These are phyloP conservation scores for Xerocomus nothofagi DNA, from an alignment of 1,284 basidiomycete genomes.

Conservation along the genomic window DNA sequence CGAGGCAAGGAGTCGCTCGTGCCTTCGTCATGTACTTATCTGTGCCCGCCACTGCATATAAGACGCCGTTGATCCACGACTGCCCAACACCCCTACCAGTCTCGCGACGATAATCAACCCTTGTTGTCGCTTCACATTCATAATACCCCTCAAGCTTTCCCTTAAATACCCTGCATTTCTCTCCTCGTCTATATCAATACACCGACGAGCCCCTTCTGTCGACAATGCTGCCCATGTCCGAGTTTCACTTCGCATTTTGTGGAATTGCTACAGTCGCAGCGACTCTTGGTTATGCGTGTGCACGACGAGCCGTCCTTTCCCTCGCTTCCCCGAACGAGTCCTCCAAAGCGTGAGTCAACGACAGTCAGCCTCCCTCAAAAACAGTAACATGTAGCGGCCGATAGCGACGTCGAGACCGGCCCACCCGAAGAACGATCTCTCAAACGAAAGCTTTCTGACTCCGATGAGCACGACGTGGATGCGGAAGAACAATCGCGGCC, in stretches of 20 bases:
- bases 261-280: slow-evolving; percentile 59
- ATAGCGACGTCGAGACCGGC: slow-evolving; percentile 34
- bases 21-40: slow-evolving; percentile 25
- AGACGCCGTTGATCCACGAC: slow-evolving; percentile 32
- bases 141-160: slow-evolving; percentile 12
- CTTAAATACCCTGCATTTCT: slow-evolving; percentile 24
- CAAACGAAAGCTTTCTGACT: slow-evolving; percentile 43
- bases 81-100: slow-evolving; percentile 21
- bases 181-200: not conserved
- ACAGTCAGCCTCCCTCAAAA: slow-evolving; percentile 33
- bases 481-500: slow-evolving; percentile 34
- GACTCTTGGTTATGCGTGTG: slow-evolving; percentile 54
- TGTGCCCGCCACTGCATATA: slow-evolving; percentile 28
- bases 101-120: slow-evolving; percentile 22
- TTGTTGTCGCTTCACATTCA: slow-evolving; percentile 4
- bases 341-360: slow-evolving; percentile 33
- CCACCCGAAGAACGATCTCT: slow-evolving; percentile 35
- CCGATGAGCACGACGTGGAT: slow-evolving; percentile 31
- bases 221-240: slow-evolving; percentile 35
- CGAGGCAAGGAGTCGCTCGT: slow-evolving; percentile 34
- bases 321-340: slow-evolving; percentile 16
- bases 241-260: slow-evolving; percentile 49
- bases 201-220: not conserved
- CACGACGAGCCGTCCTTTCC: slow-evolving; percentile 39
- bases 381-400: slow-evolving; percentile 31